A percentile compares a stretch with the other conserved stretches of the same genome.
These are phyloP conservation scores for Candida vaughaniae DNA, from an alignment of 805 yeast genomes.

Conservation along the genomic window DNA sequence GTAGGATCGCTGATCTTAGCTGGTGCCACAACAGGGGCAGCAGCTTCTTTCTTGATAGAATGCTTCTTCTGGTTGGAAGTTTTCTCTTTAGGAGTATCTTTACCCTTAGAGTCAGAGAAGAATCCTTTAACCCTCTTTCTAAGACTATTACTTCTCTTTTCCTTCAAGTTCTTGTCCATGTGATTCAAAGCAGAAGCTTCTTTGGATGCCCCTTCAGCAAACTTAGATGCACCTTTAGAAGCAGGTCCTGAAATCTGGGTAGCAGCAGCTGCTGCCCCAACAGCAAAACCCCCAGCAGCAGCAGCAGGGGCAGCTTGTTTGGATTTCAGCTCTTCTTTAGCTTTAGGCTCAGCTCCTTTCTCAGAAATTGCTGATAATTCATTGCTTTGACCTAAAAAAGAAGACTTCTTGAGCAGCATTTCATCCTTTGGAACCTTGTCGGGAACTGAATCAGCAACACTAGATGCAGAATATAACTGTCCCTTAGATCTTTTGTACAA, in stretches of 20 bases:
- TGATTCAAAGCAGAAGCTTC: neutral
- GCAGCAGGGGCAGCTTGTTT: conserved; percentile 12
- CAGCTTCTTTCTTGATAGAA: neutral
- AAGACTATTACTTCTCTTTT: conserved; percentile 13
- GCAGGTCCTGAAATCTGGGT: neutral
- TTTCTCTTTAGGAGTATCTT: neutral
- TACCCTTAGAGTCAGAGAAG: neutral
- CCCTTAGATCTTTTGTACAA: conserved; percentile 14
- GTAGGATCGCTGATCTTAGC: neutral
- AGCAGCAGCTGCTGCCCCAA: conserved; percentile 13
- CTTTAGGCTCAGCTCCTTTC: conserved; percentile 19
- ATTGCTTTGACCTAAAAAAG: conserved; percentile 31
- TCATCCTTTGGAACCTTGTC: conserved; percentile 15
- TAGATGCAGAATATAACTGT: conserved; percentile 5
- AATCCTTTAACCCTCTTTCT: conserved; percentile 12
- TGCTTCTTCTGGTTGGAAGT: neutral
- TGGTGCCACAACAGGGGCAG: neutral
- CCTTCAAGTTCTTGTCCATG: neutral
- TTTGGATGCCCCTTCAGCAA: conserved; percentile 1
- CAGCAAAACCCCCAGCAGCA: conserved; percentile 15
- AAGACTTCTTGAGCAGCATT: conserved; percentile 4
- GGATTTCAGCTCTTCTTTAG: conserved; percentile 5
- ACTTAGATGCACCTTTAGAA: neutral
- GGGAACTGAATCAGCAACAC: conserved; percentile 13
- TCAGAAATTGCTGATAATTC: conserved; percentile 24